phyloP scores from a whole-genome alignment of 2,329 filamentous ascomycete genomes.

The Pseudogymnoascus sp. region DNA sequence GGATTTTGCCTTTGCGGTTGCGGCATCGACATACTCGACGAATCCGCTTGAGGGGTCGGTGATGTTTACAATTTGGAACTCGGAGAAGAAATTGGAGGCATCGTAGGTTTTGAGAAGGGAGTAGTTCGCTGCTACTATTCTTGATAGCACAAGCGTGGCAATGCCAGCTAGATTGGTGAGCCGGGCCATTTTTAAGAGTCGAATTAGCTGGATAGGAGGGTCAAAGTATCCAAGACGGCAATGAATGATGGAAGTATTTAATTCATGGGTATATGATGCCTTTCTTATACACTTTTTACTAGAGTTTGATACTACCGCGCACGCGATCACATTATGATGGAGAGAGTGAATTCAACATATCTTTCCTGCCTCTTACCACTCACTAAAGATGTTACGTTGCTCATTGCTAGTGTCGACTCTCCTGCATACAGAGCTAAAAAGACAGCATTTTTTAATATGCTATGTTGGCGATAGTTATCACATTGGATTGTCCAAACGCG shows the following conservation, averaged over 20 bases:
- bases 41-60: slow-evolving; percentile 37
- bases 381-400: neutral
- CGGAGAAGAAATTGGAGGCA: slow-evolving; percentile 32
- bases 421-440: neutral
- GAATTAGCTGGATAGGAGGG: too few relatives aligned
- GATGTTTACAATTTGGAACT: slow-evolving; percentile 36
- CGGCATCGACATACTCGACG: slow-evolving; percentile 34
- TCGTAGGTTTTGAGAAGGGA: neutral
- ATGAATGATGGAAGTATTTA: neutral
- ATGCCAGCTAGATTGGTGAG: neutral
- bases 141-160: neutral
- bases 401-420: neutral
- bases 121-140: neutral
- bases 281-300: neutral
- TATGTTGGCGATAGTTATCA: neutral
- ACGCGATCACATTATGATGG: neutral
- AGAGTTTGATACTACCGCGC: neutral
- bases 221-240: too few relatives aligned
- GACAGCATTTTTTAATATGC: neutral
- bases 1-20: neutral
- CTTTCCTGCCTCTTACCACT: neutral
- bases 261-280: neutral
- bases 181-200: neutral
- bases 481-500: neutral
- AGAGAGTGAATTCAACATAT: neutral